These are phyloP conservation scores for Stemphylium vesicarium DNA, from an alignment of 2,329 filamentous ascomycete species.

Conservation along the genomic window DNA sequence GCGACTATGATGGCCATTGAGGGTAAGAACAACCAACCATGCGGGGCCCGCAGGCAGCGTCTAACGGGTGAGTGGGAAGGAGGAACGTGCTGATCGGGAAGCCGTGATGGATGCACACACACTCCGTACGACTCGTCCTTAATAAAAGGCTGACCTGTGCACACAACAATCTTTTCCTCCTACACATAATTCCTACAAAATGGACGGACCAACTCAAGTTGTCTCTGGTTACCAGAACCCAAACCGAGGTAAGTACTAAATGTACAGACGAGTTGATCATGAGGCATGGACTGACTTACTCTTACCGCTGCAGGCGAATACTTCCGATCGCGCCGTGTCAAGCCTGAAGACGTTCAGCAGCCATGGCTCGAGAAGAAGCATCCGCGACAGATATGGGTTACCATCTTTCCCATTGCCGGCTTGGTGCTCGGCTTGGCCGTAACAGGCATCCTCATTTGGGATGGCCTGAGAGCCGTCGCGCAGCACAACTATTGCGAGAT, in stretches of 20 bases:
- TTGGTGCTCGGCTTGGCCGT: constrained; percentile 71
- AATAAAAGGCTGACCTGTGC: too few relatives aligned
- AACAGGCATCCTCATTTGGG: constrained; percentile 75
- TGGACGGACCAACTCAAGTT: not conserved
- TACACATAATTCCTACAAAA: not conserved
- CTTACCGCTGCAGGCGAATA: constrained; percentile 35
- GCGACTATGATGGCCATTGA: not conserved
- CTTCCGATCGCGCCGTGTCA: constrained; percentile 76
- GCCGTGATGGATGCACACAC: not conserved
- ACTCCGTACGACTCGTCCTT: not conserved
- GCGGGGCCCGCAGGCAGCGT: not conserved
- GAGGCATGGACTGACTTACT: too few relatives aligned
- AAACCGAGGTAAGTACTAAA: not conserved
- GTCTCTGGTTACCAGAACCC: constrained; percentile 1
- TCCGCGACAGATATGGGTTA: constrained; percentile 84
- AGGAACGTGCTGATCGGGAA: not conserved
- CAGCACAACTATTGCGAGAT: constrained; percentile 76
- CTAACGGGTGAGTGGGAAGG: not conserved
- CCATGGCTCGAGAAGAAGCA: constrained; percentile 78
- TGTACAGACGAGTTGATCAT: too few relatives aligned
- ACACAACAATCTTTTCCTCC: too few relatives aligned
- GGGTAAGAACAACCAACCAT: not conserved
- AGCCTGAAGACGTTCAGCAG: constrained; percentile 75
- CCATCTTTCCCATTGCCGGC: constrained; percentile 76
- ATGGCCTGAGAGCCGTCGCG: constrained; percentile 73